A percentile compares a stretch with the other conserved stretches of the same genome.
Conservation (phyloP, 306 rosid species). For the Senna siamea region DNA sequence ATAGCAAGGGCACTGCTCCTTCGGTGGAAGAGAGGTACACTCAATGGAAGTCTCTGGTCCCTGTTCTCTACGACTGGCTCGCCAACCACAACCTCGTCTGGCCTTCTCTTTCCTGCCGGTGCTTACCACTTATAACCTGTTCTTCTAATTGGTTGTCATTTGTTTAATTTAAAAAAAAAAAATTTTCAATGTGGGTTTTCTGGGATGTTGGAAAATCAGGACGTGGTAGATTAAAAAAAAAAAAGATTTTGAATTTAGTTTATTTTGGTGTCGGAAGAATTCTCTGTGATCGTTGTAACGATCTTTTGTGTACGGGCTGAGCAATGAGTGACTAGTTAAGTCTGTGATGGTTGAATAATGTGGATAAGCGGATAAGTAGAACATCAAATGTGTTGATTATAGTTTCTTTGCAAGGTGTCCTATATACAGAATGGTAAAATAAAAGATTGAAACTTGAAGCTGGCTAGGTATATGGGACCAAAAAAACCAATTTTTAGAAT, state of each 20-base stretch:
- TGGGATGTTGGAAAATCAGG: neutral
- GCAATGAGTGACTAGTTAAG: too few relatives aligned
- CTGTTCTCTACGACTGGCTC: conserved; percentile 93
- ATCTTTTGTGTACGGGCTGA: too few relatives aligned
- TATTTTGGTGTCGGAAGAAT: neutral
- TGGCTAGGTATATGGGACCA: too few relatives aligned
- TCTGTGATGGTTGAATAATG: too few relatives aligned
- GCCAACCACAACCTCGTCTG: conserved; percentile 95
- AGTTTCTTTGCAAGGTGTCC: neutral
- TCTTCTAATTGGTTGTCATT: neutral
- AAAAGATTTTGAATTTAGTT: neutral
- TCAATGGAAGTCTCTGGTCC: conserved; percentile 90
- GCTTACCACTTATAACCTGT: neutral
- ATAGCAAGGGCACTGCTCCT: conserved; percentile 14
- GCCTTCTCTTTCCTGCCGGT: conserved; percentile 98
- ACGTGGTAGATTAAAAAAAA: neutral
- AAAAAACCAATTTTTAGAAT: too few relatives aligned
- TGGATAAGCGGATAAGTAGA: too few relatives aligned
- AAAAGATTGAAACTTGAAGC: too few relatives aligned
- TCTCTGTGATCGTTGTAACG: neutral
- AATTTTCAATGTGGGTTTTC: neutral
- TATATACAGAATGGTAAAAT: neutral
- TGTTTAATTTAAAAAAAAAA: too few relatives aligned
- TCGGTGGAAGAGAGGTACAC: conserved; percentile 70
- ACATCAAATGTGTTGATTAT: too few relatives aligned